Evolutionary conservation across 2,329 filamentous ascomycete species (phyloP), one percentile per base, ranked within the genome.

Genomic region (Colletotrichum endophyticum): DNA sequence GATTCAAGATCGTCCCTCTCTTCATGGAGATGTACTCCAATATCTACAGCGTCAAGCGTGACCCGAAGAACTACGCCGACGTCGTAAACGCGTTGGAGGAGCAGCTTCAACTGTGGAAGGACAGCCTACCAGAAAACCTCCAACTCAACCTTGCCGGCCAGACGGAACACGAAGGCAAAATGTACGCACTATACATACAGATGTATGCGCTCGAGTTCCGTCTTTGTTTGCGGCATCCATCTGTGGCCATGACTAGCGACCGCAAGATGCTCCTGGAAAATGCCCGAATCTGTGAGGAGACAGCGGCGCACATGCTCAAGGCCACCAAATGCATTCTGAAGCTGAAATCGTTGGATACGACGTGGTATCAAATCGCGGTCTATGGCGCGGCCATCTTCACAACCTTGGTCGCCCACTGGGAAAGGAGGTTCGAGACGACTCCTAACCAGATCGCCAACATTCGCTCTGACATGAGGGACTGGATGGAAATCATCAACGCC

Each of bases 331-430:
- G 91, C 70, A 84, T 96, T 64, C 90, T 91, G 74, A 89, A 88
- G 79, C 87, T 92, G 73, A 94, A 94, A 80, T 92, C 92, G 61
- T 85, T 96, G 6, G 95, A 96, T 81, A 95, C 94, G 2, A 95
- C 94, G 1, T 96, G 94, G 94, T 94, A 95, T 80, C 93, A 94
- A 64, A 89, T 92, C 66, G 93, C 94, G 0, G 90, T 95, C 8
- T 95, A 95, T 80, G 89, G 95, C 15, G 92, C 93, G 59, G 94
- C 94, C 30, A 92, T 95, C 73, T 95, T 95, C 79, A 94, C 94
- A 0, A 92, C 91, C 16, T 85, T 96, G 1, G 95, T 94, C 63
- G 91, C 91, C 3, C 90, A 93, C 72, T 95, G 92, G 87, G 91
- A 95, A 81, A 90, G 93, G 64, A 89, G 93, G 34, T 90, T 91